Evolutionary conservation across 169 alveolate genomes (phyloP).

Genomic region (Blepharisma undulans): DNA sequence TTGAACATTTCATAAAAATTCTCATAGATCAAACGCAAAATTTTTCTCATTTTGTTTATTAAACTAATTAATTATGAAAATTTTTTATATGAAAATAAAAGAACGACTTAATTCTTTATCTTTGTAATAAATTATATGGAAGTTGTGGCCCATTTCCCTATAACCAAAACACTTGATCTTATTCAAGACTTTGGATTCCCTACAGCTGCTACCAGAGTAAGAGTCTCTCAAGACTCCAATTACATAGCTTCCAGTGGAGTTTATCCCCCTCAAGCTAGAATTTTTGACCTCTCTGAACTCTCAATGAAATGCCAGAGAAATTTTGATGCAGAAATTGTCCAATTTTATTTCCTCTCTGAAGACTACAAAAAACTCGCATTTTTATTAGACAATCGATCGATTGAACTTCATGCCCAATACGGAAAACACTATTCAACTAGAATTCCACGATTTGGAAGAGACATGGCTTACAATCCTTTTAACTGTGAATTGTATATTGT

Average conservation of each 20-base stretch:
- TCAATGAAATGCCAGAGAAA: constrained; percentile 91
- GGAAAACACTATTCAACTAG: constrained; percentile 93
- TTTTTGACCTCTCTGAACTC: constrained; percentile 87
- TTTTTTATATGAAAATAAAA: background rate
- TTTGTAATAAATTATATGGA: background rate
- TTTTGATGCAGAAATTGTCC: constrained; percentile 90
- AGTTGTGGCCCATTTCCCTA: background rate
- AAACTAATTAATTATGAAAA: too few species aligned
- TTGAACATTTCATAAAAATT: background rate
- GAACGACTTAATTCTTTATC: background rate
- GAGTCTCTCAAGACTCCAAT: constrained; percentile 83
- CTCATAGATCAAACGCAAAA: background rate
- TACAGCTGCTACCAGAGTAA: constrained; percentile 80
- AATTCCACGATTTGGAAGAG: constrained; percentile 91
- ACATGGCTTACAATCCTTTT: constrained; percentile 79
- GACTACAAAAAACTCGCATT: constrained; percentile 92
- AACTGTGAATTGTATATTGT: constrained; percentile 83
- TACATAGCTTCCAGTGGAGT: constrained; percentile 88
- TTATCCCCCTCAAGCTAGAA: constrained; percentile 90
- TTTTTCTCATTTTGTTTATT: background rate
- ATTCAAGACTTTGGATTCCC: constrained; percentile 89
- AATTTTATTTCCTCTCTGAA: constrained; percentile 83
- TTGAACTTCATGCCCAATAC: constrained; percentile 95
- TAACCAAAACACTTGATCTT: constrained; percentile 78
- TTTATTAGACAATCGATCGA: constrained; percentile 87